Evolutionary conservation across 345 rosid genomes (phyloP).

Genomic region (Trapa bicornis): DNA sequence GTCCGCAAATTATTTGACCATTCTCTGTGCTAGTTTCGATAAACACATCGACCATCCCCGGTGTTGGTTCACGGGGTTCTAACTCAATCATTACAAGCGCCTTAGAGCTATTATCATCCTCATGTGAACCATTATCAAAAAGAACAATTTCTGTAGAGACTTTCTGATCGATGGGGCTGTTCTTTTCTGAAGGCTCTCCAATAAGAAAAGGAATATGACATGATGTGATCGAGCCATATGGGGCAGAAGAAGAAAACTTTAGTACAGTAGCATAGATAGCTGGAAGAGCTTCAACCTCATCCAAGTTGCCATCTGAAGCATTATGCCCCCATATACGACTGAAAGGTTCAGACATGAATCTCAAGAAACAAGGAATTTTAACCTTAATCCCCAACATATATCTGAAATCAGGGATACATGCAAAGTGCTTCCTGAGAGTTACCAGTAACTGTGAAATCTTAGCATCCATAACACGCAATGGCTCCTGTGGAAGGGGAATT

Average conservation of each 20-base stretch:
- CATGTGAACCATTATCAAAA: conserved; percentile 27
- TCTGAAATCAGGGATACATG: conserved; percentile 75
- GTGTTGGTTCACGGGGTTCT: conserved; percentile 83
- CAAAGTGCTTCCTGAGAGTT: conserved; percentile 68
- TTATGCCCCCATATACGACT: conserved; percentile 35
- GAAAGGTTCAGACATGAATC: conserved; percentile 68
- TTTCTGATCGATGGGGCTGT: conserved; percentile 16
- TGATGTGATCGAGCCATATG: conserved; percentile 69
- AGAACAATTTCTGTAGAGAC: conserved; percentile 38
- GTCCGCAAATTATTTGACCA: conserved; percentile 69
- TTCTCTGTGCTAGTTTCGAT: conserved; percentile 73
- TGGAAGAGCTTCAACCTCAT: conserved; percentile 44
- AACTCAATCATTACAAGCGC: conserved; percentile 59
- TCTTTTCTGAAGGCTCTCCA: conserved; percentile 43
- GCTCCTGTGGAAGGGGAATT: conserved; percentile 28
- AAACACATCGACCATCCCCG: conserved; percentile 78
- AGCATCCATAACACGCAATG: conserved; percentile 80
- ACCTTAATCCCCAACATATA: conserved; percentile 68
- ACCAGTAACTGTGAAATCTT: conserved; percentile 57
- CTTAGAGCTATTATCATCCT: conserved; percentile 39
- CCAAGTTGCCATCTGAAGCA: conserved; percentile 28
- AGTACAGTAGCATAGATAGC: conserved; percentile 81
- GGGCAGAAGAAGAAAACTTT: conserved; percentile 76
- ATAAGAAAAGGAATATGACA: conserved; percentile 77
- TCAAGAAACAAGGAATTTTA: conserved; percentile 54